Conservation (phyloP, 768 basidiomycete genomes). For the Hortiboletus campestris region DNA sequence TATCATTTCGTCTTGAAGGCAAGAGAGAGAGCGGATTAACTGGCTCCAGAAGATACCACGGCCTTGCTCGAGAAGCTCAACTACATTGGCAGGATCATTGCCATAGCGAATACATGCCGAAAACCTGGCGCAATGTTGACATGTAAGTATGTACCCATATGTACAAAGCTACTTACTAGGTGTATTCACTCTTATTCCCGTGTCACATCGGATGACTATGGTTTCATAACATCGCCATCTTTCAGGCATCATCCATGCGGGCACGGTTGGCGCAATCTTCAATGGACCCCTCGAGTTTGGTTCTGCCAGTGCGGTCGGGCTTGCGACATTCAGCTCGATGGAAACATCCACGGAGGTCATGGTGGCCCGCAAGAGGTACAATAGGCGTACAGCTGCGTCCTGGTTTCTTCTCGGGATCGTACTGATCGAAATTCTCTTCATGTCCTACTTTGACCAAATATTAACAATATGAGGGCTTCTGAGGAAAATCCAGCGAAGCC, state of each 20-base stretch:
- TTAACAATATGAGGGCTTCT: no score
- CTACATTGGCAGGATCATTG: constrained; percentile 12
- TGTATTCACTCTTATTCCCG: not conserved
- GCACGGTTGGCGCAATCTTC: constrained; percentile 56
- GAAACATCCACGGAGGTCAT: constrained; percentile 42
- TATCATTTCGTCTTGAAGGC: not conserved
- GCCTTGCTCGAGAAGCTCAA: constrained; percentile 34
- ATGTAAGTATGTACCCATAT: no score
- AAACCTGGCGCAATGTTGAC: no score
- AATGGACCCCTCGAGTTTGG: constrained; percentile 54
- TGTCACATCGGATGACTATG: not conserved
- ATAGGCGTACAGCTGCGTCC: constrained; percentile 43
- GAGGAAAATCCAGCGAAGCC: not conserved
- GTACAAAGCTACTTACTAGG: no score
- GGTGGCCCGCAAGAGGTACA: constrained; percentile 33
- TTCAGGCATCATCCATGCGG: constrained; percentile 47
- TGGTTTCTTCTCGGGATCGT: constrained; percentile 44
- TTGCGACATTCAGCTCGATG: constrained; percentile 50
- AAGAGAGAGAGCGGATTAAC: constrained; percentile 13
- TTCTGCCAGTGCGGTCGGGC: constrained; percentile 48
- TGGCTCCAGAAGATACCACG: constrained; percentile 20
- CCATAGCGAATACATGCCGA: constrained; percentile 6
- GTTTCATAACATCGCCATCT: constrained; percentile 44
- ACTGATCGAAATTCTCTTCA: constrained; percentile 29
- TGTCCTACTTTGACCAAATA: constrained; percentile 39